Conservation (phyloP, 176 grass and related monocot genomes). For the Avena atlantica region DNA sequence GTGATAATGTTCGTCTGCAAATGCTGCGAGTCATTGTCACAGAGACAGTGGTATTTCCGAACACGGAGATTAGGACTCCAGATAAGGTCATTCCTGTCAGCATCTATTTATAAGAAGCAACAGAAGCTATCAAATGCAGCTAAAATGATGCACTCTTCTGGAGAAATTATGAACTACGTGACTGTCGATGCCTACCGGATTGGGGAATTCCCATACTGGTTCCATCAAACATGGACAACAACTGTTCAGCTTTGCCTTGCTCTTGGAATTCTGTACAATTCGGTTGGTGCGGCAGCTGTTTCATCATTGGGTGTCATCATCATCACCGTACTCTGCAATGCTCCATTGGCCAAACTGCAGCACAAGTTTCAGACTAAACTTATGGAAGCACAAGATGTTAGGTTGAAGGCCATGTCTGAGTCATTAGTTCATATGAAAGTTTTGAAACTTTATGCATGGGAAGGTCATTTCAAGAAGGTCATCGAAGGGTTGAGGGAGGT, state of each 20-base stretch:
- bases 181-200: constrained; percentile 87
- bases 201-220: constrained; percentile 93
- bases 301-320: constrained; percentile 73
- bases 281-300: constrained; percentile 71
- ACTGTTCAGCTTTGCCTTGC: constrained; percentile 77
- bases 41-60: constrained; percentile 93
- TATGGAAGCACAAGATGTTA: constrained; percentile 89
- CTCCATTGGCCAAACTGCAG: constrained; percentile 86
- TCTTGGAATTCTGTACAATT: constrained; percentile 77
- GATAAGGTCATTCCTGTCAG: constrained; percentile 77
- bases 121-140: constrained; percentile 72
- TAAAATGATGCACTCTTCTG: constrained; percentile 79
- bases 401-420: constrained; percentile 86
- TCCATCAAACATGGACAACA: constrained; percentile 95
- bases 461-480: constrained; percentile 80
- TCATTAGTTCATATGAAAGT: constrained; percentile 86
- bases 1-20: constrained; percentile 68
- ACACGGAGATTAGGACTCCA: constrained; percentile 81
- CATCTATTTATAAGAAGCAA: constrained; percentile 84
- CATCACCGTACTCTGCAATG: constrained; percentile 76
- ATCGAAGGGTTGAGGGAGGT: constrained; percentile 76
- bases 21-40: constrained; percentile 79
- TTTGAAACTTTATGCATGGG: constrained; percentile 95
- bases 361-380: constrained; percentile 83
- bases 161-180: constrained; percentile 94